Conservation (phyloP, 2,329 filamentous ascomycete genomes). For the Fusarium palustre region DNA sequence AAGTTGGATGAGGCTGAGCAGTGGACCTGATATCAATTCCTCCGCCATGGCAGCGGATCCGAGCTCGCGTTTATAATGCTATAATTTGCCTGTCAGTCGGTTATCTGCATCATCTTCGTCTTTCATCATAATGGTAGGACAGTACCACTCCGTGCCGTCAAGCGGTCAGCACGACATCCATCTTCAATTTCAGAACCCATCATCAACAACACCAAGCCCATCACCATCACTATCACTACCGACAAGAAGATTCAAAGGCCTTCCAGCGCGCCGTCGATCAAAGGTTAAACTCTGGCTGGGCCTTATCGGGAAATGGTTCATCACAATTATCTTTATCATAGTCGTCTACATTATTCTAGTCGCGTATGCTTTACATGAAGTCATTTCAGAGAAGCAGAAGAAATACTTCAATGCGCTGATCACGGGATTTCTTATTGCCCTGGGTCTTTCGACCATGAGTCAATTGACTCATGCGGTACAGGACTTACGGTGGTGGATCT, state of each 20-base stretch:
- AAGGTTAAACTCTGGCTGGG: slow-evolving; percentile 9
- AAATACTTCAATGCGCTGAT: slow-evolving; percentile 57
- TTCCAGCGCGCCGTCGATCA: slow-evolving; percentile 2
- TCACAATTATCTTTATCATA: slow-evolving; percentile 13
- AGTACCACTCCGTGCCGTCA: background rate
- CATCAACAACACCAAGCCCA: background rate
- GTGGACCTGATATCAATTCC: background rate
- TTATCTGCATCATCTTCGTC: accelerated
- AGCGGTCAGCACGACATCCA: background rate
- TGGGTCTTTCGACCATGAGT: slow-evolving; percentile 57
- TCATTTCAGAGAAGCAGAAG: slow-evolving; percentile 47
- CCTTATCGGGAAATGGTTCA: slow-evolving; percentile 18
- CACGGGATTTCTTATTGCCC: slow-evolving; percentile 56
- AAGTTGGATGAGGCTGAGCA: background rate
- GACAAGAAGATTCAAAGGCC: background rate
- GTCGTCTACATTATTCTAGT: slow-evolving; percentile 12
- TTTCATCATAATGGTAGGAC: background rate
- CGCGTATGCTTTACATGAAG: slow-evolving; percentile 9
- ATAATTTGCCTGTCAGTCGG: accelerated
- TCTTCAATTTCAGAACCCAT: background rate
- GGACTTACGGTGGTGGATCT: slow-evolving; percentile 59
- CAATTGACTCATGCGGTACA: slow-evolving; percentile 56
- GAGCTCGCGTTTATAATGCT: background rate
- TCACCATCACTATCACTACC: no score
- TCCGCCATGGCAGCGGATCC: background rate